A percentile compares a stretch with the other conserved stretches of the same genome.
Conservation (phyloP, 257 asterid species). For the Coffea eugenioides region DNA sequence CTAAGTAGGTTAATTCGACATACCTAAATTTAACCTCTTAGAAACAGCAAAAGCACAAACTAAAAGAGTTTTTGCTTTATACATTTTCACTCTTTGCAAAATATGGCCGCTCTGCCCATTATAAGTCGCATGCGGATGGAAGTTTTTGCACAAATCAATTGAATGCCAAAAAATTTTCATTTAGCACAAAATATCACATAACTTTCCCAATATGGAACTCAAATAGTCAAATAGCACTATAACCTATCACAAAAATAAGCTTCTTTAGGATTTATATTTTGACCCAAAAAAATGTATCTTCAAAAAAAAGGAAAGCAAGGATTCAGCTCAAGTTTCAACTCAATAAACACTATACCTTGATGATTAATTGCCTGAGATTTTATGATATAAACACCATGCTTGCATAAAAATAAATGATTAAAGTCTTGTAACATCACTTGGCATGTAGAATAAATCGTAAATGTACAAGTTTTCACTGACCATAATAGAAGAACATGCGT, state of each 20-base stretch:
- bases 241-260: too few relatives aligned
- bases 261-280: too few relatives aligned
- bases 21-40: slow-evolving; percentile 18
- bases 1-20: slow-evolving; percentile 15
- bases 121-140: slow-evolving; percentile 30
- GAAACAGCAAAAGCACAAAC: slow-evolving; percentile 15
- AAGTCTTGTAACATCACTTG: too few relatives aligned
- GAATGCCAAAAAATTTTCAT: neutral
- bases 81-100: slow-evolving; percentile 23
- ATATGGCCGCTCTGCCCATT: slow-evolving; percentile 33
- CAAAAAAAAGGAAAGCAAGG: too few relatives aligned
- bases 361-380: neutral
- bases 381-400: neutral
- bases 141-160: slow-evolving; percentile 19
- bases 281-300: too few relatives aligned
- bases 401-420: too few relatives aligned
- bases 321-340: too few relatives aligned
- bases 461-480: neutral
- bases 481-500: neutral
- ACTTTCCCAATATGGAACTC: too few relatives aligned
- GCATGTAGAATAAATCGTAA: too few relatives aligned
- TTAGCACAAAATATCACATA: too few relatives aligned
- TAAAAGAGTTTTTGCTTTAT: neutral
- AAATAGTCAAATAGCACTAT: too few relatives aligned
- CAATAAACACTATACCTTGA: neutral